phyloP scores from a whole-genome alignment of 306 rosid species.

The Bauhinia variegata region DNA sequence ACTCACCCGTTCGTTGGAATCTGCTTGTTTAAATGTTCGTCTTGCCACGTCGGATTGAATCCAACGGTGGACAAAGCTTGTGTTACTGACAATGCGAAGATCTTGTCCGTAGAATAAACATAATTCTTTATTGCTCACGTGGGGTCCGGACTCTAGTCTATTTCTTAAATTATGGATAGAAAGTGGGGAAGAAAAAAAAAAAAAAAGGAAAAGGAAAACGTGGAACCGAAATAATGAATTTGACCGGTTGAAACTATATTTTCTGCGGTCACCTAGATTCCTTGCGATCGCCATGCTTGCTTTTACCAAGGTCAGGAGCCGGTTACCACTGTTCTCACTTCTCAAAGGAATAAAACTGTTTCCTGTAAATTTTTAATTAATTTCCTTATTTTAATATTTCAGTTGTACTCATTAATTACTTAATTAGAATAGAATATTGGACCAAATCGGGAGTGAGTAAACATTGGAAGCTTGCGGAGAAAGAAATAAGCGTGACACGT shows the following conservation, averaged over 20 bases:
- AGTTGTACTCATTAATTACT: constrained; percentile 7
- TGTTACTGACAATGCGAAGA: constrained; percentile 32
- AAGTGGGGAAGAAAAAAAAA: background rate
- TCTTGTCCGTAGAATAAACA: constrained; percentile 51
- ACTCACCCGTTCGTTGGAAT: constrained; percentile 44
- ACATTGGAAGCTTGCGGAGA: constrained; percentile 45
- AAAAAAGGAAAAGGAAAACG: constrained; percentile 41
- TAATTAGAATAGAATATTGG: background rate
- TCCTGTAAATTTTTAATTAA: background rate
- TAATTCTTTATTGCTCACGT: constrained; percentile 34
- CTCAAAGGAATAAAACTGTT: constrained; percentile 9
- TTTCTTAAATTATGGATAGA: constrained; percentile 36
- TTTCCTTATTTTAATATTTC: background rate
- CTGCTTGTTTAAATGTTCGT: constrained; percentile 22
- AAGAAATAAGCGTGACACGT: constrained; percentile 63
- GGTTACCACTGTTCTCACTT: constrained; percentile 32
- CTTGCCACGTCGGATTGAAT: constrained; percentile 63
- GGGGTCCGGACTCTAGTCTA: constrained; percentile 51
- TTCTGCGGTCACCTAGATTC: constrained; percentile 82
- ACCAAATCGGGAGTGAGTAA: constrained; percentile 58
- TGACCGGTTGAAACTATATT: constrained; percentile 84
- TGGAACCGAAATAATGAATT: constrained; percentile 65
- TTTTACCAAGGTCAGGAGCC: constrained; percentile 66
- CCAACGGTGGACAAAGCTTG: constrained; percentile 43
- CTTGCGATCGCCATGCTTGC: constrained; percentile 64